Conservation (phyloP, 139 green algal species). For the Chlamydomonas sp. region DNA sequence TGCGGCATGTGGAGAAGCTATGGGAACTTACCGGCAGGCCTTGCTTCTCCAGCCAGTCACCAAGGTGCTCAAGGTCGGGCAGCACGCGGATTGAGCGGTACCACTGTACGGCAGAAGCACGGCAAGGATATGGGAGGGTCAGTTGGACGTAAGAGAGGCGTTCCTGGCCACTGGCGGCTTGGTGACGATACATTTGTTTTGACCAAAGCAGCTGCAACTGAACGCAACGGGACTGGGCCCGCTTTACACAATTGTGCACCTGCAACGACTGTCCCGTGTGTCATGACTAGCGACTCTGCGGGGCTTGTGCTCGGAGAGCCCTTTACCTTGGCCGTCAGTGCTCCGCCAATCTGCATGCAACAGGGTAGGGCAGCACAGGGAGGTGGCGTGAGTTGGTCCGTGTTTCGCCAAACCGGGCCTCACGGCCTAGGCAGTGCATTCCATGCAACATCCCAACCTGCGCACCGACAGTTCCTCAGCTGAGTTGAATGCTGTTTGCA, state of each 20-base stretch:
- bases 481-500: too few relatives aligned
- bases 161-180: neutral
- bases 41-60: neutral
- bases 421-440: too few relatives aligned
- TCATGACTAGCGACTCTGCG: neutral
- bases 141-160: neutral
- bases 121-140: neutral
- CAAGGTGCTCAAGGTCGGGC: conserved; percentile 36
- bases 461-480: too few relatives aligned
- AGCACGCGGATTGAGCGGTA: conserved; percentile 52
- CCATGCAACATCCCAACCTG: too few relatives aligned
- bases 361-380: too few relatives aligned
- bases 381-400: too few relatives aligned
- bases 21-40: conserved; percentile 6
- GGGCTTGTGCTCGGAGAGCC: too few relatives aligned
- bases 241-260: neutral
- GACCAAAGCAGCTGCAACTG: too few relatives aligned
- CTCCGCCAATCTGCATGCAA: too few relatives aligned
- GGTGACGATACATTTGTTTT: neutral
- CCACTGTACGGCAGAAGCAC: conserved; percentile 25
- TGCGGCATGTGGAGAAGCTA: neutral
- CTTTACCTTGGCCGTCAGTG: too few relatives aligned
- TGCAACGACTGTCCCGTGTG: neutral
- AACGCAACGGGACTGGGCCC: too few relatives aligned
- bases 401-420: too few relatives aligned